A percentile compares a stretch with the other conserved stretches of the same genome.
Conservation (phyloP, 2,329 filamentous ascomycete genomes). For the Xylariaceae sp. region DNA sequence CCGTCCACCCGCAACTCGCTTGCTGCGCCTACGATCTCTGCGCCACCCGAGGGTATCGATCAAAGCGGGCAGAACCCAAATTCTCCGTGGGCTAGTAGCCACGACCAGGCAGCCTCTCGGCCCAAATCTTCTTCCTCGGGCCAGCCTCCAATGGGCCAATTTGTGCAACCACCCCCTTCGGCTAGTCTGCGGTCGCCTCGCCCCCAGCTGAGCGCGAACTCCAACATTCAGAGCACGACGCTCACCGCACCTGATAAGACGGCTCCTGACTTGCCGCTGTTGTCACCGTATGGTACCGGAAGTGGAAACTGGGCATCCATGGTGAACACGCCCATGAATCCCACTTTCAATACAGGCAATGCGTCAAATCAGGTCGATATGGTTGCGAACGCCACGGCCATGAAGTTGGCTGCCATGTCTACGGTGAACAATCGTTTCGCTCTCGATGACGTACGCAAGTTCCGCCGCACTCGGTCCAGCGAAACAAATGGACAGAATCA, state of each 20-base stretch:
- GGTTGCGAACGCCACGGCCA: constrained; percentile 96
- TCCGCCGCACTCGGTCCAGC: constrained; percentile 83
- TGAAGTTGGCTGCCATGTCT: constrained; percentile 95
- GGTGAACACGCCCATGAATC: constrained; percentile 94
- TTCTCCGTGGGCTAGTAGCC: constrained; percentile 70
- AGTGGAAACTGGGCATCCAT: constrained; percentile 98
- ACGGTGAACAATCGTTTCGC: constrained; percentile 98
- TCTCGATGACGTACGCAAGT: constrained; percentile 93
- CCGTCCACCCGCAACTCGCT: constrained; percentile 78
- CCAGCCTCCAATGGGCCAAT: constrained; percentile 88
- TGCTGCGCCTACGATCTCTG: constrained; percentile 68
- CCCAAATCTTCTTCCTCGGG: constrained; percentile 76
- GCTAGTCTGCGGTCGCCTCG: constrained; percentile 76
- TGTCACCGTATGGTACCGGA: constrained; percentile 75
- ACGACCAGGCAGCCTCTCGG: constrained; percentile 48
- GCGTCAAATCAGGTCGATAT: constrained; percentile 79
- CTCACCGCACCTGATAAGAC: constrained; percentile 67
- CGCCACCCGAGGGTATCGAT: constrained; percentile 56
- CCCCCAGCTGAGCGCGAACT: constrained; percentile 58
- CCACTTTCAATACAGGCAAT: constrained; percentile 70
- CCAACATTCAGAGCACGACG: constrained; percentile 77
- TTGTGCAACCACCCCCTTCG: constrained; percentile 73
- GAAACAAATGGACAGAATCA: constrained; percentile 64
- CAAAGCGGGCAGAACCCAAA: constrained; percentile 60
- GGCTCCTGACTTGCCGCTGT: constrained; percentile 66